Base-by-base conservation (phyloP, 805 yeast species). In the Metschnikowia chrysomelidarum region DNA sequence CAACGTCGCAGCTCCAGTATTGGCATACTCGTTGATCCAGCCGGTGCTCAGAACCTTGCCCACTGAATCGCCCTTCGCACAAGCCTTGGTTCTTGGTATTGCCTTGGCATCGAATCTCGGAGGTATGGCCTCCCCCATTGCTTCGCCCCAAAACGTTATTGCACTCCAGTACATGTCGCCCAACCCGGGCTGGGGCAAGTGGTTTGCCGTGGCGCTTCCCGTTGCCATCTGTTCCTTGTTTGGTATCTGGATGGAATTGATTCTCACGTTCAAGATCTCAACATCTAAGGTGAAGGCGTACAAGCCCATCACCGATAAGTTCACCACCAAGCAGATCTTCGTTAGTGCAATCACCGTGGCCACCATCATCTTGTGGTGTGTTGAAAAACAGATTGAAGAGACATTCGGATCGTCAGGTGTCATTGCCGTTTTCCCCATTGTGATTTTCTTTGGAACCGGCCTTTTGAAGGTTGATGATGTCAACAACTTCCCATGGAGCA, bases 51-150 rank as follows among this genome's bases (percentile, higher is more conserved):
- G 96, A 52, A 86, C 94, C 0, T 64, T 89, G 27, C 94, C 95
- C 14, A 78, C 83, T 31, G 78, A 78, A 9, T 81, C 89, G 15
- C 73, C 78, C 3, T 87, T 87, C 51, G 85, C 86, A 6, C 82
- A 86, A 54, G 87, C 95, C 2, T 69, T 91, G 49, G 83, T 91
- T 32, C 63, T 91, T 29, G 98, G 97, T 27, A 84, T 91, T 48
- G 98, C 98, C 0, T 66, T 91, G 38, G 94, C 98, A 2, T 83
- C 95, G 6, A 87, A 91, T 56, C 69, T 91, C 30, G 98, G 96
- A 15, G 98, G 98, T 46, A 91, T 89, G 95, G 83, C 96, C 0
- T 87, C 96, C 4, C 98, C 98, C 6, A 91, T 91, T 53, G 89
- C 97, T 1, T 87, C 96, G 3, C 98, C 98, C 2, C 98, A 91